Base-by-base conservation (phyloP, 768 basidiomycete species). In the Leucosporidium scottii region DNA sequence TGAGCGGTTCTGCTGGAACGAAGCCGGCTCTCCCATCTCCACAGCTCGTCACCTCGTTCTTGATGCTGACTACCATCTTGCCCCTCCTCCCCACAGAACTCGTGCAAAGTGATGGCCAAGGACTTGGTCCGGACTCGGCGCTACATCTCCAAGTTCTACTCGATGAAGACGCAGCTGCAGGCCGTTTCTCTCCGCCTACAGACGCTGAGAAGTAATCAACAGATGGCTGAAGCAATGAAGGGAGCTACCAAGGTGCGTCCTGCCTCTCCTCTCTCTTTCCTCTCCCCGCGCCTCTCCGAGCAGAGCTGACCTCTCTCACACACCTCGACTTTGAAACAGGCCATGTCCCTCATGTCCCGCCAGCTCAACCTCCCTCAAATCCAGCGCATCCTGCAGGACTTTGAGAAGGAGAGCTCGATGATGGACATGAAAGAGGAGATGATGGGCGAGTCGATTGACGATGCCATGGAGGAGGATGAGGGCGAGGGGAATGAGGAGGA, bases 391-490 rank as follows among this genome's bases (percentile, higher is more conserved):
- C 93, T 99, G 90, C 91, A 87, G 74, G 94, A 99, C 56, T 99
- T 99, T 75, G 96, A 99, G 81, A 88, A 86, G 75, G 96, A 99
- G 80, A 94, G 89, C 74, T 86, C 91, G 7, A 91, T 87, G 80
- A 99, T 99, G 96, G 96, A 99, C 79, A 98, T 99, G 96, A 99
- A 97, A 78, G 96, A 97, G 80, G 94, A 96, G 78, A 97, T 98
- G 90, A 99, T 97, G 96, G 91, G 90, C 27, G 96, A 98, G 68
- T 89, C 92, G 20, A 89, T 98, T 21, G 96, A 98, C 79, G 94
- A 97, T 74, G 93, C 89, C 59, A 94, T 97, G 88, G 73, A 75
- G 30, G 69, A 66, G 39, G 91, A 93, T 71, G 87, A 89, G 39
- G 93, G 92, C 20, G 80, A 79, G 36, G 93, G 93, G 75, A 94